Evolutionary conservation across 192 early-diverging fungal species (phyloP), one percentile per base, ranked within the genome.

Genomic region (Entomortierella beljakovae): DNA sequence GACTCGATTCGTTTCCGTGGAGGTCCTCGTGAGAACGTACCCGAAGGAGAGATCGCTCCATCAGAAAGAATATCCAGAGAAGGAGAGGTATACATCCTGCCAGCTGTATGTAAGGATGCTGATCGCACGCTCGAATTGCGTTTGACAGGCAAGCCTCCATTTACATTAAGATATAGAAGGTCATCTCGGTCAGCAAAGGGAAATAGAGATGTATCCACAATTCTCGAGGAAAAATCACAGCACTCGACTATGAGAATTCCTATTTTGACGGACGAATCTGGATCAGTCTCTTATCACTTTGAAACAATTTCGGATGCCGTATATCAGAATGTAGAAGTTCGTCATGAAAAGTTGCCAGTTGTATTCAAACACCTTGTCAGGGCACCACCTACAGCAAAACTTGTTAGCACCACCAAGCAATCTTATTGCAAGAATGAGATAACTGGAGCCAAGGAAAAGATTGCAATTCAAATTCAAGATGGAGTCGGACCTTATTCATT

Each of bases 1-100:
- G 72, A 76, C 42, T 76, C 72, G 25, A 76, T 76, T 40, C 72
- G 72, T 11, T 76, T 76, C 64, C 72, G 72, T 1, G 72, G 72
- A 10, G 72, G 72, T 7, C 72, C 72, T 22, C 72, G 72, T 23
- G 72, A 64, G 57, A 57, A 76, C 40, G 52, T 68, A 5, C 72
- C 72, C 6, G 72, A 76, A n/a, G 72, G 62, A 20, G 72, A 76
- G 64, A 57, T 76, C 23, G 64, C 72, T n/a, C 72, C 72, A 0
- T 76, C 64, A 0, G 72, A 76, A 56, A 61, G 35, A 28, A 61
- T 76, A 28, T 46, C 64, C 29, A 38, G 59, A 23, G 72, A 68
- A 15, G 59, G 59, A 2, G 64, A 68, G 34, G 26, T 42, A 31
- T 76, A 68, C 25, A 43, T 68, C 0, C 35, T 76, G 0, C 64